Evolutionary conservation across 164 flowering plant species (phyloP), one percentile per base, ranked within the genome.

Genomic region (Cinnamomum chago): DNA sequence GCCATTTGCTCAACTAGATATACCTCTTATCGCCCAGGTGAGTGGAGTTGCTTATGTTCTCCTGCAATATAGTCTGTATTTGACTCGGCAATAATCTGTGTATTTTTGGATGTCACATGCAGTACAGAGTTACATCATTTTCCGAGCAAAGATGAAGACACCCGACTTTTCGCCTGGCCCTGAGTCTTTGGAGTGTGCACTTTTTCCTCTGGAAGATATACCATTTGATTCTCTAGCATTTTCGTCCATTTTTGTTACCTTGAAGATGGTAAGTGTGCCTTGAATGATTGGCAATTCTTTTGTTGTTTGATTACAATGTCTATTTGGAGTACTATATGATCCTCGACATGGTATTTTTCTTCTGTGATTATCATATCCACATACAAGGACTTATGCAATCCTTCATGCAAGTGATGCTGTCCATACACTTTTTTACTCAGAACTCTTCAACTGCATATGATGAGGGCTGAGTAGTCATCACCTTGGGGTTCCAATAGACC

Each of bases 1-100:
- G 65, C 98, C 96, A 70, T 95, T 90, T 87, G 91, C 93, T 75
- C 98, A 93, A 23, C 73, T 95, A 75, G 99, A 95, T 74, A 92
- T 95, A 75, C 99, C 98, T 79, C 93, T 83, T 68, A 95, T 93
- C 73, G 98, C 98, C 74, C 98, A 93, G 84, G 98, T 93, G 76
- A 82, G 91, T 40, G 51, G 22, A 27, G 28, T 67, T 13, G 14
- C 28, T 1, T 55, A 3, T 2, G 11, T 51, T 65, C 47, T 50
- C 55, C 67, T 24, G 17, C 20, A 51, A n/a, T n/a, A 51, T 40
- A 76, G 30, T 73, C 7, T 33, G 52, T 33, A 66, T 66, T 66
- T 30, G 22, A 66, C 47, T 30, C 18, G 14, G 72, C 20, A 58
- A 74, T 40, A 65, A 70, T 71, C 62, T 73, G 1, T 65, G 22